Evolutionary conservation across 495 filamentous ascomycete genomes (phyloP), one percentile per base, ranked within the genome.

Genomic region (Acidiella bohemica): DNA sequence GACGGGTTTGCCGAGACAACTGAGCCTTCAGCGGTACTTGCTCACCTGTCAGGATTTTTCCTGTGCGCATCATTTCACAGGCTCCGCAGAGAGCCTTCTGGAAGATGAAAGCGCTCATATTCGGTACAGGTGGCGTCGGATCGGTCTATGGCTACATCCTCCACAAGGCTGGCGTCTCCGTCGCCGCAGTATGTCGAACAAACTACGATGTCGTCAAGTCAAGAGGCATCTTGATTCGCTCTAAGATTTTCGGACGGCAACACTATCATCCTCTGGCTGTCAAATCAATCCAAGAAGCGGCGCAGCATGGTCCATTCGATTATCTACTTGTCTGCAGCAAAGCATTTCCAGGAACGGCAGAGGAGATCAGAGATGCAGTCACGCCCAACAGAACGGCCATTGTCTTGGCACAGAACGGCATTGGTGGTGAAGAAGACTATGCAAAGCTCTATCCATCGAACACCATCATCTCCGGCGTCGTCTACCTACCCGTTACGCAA

Each of bases 391-490:
- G 54, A 20, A 73, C 70, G 0, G 55, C 58, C 0, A 65, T 75
- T 28, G 68, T 70, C 30, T 53, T 75, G 0, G 41, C 69, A 4
- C 71, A 75, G 52, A 75, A 75, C 51, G 70, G 71, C 10, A 68
- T 75, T 37, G 63, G 60, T 10, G 67, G 70, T 42, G 70, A 75
- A 50, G 58, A 63, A 10, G 61, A 64, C 31, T 67, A 67, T 35
- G 53, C 58, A 2, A 36, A 41, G 5, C 38, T 53, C 12, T 73
- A 66, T 43, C 67, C 70, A 0, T 34, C 36, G 6, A 68, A 68
- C 31, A 48, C 68, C 26, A 44, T 69, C 36, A 36, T 73, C 18
- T 65, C 61, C 43, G 58, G 54, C 24, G 70, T 70, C 0, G 64
- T 68, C 19, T 73, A 72, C 44, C 59, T 71, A 20, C 67, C 68